These are phyloP conservation scores for Termitomyces sp. DNA, from an alignment of 768 basidiomycete genomes.

Conservation along the genomic window DNA sequence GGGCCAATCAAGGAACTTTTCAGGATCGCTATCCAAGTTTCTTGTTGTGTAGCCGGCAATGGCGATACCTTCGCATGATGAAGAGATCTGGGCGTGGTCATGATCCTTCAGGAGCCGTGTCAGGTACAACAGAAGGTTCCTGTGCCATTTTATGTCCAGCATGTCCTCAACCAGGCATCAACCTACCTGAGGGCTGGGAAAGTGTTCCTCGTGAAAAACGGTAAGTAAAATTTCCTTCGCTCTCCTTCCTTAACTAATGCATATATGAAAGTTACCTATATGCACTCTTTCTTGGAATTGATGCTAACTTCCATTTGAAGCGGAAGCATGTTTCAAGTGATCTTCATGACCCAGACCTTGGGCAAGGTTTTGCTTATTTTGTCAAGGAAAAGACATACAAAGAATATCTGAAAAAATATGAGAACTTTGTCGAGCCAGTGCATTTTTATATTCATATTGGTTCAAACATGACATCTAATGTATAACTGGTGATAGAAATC, in stretches of 20 bases:
- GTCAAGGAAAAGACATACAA: conserved; percentile 13
- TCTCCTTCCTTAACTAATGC: neutral
- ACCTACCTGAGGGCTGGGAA: conserved; percentile 19
- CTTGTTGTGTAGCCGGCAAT: conserved; percentile 7
- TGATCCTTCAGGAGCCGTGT: conserved; percentile 6
- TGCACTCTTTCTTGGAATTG: neutral
- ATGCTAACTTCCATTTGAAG: conserved; percentile 7
- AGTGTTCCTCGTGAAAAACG: conserved; percentile 4
- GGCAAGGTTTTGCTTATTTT: conserved; percentile 23
- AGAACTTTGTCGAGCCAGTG: neutral
- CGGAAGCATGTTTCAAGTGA: conserved; percentile 20
- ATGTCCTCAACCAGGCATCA: conserved; percentile 22
- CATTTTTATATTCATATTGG: neutral
- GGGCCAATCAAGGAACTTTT: too few species aligned
- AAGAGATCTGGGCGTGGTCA: conserved; percentile 13
- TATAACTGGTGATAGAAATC: conserved; percentile 14
- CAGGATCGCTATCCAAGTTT: conserved; percentile 13
- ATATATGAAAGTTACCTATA: conserved; percentile 16
- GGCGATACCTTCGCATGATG: conserved; percentile 10
- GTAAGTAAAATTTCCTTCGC: conserved; percentile 1
- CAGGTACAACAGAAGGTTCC: conserved; percentile 11
- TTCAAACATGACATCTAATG: neutral
- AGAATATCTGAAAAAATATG: neutral
- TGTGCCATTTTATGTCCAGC: conserved; percentile 23
- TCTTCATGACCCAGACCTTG: conserved; percentile 19